Evolutionary conservation across 257 asterid genomes (phyloP).

Genomic region (Marsdenia floribunda): DNA sequence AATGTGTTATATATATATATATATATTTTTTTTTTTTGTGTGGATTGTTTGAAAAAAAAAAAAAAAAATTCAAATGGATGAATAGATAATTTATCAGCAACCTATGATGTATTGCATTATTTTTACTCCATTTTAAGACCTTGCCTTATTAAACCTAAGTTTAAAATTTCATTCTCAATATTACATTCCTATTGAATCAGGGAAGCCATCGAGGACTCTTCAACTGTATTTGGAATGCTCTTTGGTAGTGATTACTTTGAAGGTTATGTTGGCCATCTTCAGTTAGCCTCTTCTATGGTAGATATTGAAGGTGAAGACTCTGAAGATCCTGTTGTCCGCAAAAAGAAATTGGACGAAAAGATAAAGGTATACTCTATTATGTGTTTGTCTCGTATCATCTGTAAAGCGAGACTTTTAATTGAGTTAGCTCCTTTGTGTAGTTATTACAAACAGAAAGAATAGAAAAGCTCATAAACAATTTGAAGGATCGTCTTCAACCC

Average conservation of each 20-base stretch:
- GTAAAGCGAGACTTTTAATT: conserved; percentile 4
- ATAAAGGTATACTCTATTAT: conserved; percentile 46
- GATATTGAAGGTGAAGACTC: conserved; percentile 47
- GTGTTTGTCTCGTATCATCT: background rate
- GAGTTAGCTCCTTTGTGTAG: conserved; percentile 27
- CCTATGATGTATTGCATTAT: background rate
- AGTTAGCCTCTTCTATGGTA: conserved; percentile 51
- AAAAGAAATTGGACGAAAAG: conserved; percentile 57
- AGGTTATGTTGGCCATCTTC: conserved; percentile 72
- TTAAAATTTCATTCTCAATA: background rate
- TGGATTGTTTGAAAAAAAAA: background rate
- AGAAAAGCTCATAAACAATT: conserved; percentile 49
- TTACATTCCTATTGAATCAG: conserved; percentile 22
- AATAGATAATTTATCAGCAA: background rate
- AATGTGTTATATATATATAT: background rate
- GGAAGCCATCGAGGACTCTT: conserved; percentile 67
- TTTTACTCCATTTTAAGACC: conserved; percentile 1
- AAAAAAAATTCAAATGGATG: background rate
- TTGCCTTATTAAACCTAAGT: background rate
- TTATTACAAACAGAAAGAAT: conserved; percentile 70
- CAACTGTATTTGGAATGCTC: conserved; percentile 77
- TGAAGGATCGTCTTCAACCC: conserved; percentile 55
- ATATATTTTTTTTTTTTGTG: background rate
- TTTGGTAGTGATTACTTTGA: conserved; percentile 69
- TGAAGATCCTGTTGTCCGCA: conserved; percentile 48